Evolutionary conservation across 2,329 filamentous ascomycete genomes (phyloP).

Genomic region (Fonsecaea nubica): DNA sequence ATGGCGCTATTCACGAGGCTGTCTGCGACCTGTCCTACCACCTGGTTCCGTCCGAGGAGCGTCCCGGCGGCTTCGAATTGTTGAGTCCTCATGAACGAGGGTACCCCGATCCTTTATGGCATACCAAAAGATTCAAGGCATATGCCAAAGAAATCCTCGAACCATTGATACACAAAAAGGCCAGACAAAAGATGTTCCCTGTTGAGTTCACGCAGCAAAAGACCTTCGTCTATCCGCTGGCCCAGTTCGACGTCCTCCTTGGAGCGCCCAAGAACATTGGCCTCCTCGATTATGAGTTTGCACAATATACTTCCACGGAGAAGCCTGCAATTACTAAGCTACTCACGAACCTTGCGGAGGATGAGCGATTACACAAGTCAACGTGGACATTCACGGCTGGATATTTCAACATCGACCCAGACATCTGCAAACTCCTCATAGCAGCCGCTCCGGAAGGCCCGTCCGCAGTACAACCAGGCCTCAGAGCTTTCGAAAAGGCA

Average conservation of each 20-base stretch:
- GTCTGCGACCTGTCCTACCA: constrained; percentile 83
- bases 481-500: constrained; percentile 46
- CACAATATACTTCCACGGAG: constrained; percentile 78
- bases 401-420: constrained; percentile 95
- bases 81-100: constrained; percentile 38
- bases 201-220: constrained; percentile 52
- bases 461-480: constrained; percentile 26
- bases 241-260: constrained; percentile 86
- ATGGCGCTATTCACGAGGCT: constrained; percentile 75
- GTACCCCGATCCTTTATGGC: constrained; percentile 40
- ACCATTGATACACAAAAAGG: constrained; percentile 64
- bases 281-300: constrained; percentile 38
- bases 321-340: constrained; percentile 79
- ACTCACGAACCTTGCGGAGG: constrained; percentile 69
- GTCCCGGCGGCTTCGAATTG: constrained; percentile 64
- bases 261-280: constrained; percentile 35
- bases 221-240: constrained; percentile 83
- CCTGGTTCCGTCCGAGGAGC: constrained; percentile 65
- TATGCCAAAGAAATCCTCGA: constrained; percentile 71
- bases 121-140: constrained; percentile 63
- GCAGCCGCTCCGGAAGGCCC: constrained; percentile 54
- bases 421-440: constrained; percentile 79
- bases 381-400: constrained; percentile 97
- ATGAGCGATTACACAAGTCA: constrained; percentile 67
- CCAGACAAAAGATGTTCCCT: constrained; percentile 40